phyloP scores from a whole-genome alignment of 2,329 filamentous ascomycete genomes.

The Xylaria sp. region DNA sequence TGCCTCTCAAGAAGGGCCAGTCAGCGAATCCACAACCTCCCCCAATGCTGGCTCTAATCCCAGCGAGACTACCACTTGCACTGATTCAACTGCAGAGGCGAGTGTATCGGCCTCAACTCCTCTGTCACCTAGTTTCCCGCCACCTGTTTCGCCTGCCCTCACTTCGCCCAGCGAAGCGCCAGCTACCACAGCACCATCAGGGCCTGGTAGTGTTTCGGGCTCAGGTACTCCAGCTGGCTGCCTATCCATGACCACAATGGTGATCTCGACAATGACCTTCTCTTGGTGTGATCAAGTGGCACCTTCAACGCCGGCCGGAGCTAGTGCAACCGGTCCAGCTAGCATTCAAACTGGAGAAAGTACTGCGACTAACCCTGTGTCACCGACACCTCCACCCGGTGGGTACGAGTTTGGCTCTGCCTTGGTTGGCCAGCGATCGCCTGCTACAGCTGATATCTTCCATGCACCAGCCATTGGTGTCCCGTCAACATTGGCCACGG shows the following conservation, averaged over 20 bases:
- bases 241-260: constrained; percentile 46
- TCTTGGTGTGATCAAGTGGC: constrained; percentile 48
- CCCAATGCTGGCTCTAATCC: constrained; percentile 24
- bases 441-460: constrained; percentile 31
- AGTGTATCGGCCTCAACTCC: constrained; percentile 32
- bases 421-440: constrained; percentile 33
- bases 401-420: constrained; percentile 44
- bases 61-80: constrained; percentile 35
- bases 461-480: constrained; percentile 3
- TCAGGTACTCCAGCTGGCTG: constrained; percentile 39
- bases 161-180: constrained; percentile 22
- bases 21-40: constrained; percentile 34
- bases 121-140: constrained; percentile 40
- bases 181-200: constrained; percentile 26
- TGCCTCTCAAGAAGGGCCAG: constrained; percentile 33
- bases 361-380: constrained; percentile 11
- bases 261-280: constrained; percentile 46
- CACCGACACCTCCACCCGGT: constrained; percentile 35
- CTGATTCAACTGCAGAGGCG: constrained; percentile 30
- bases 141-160: constrained; percentile 40
- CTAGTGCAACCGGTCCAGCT: constrained; percentile 24
- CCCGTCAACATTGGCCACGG: constrained; percentile 45
- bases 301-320: constrained; percentile 32
- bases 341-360: constrained; percentile 26
- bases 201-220: constrained; percentile 8